Evolutionary conservation across 805 yeast species (phyloP), one percentile per base, ranked within the genome.

Genomic region (Suhomyces sp.): DNA sequence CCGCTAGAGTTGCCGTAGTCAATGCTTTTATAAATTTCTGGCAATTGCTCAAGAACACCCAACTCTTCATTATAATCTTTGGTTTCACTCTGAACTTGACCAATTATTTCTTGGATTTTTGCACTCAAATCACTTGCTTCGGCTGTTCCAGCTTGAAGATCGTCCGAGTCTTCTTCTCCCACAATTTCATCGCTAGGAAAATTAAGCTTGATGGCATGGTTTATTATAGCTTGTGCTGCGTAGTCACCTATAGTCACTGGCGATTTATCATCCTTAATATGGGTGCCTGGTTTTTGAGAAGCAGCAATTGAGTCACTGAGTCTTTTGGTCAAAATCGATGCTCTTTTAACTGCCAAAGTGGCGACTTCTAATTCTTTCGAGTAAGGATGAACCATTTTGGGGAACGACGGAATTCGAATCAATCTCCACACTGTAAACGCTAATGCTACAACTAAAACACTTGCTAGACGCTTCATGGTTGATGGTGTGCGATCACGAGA

Each of bases 221-320:
- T 93, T 52, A 94, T 84, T 44, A 93, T 82, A 0, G 97, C 97
- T 64, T 94, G 99, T 0, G 97, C 92, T 3, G 96, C 97, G 65
- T 87, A 94, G 67, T 94, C 99, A 15, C 98, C 99, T 51, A 89
- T 76, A 1, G 99, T 94, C 13, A 94, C 99, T 1, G 99, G 99
- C 1, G 97, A 89, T 55, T 84, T 83, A 67, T 93, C 99, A 40
- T 81, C 79, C 66, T 94, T 94, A 54, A 90, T 85, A 51, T 90
- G 80, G 45, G 89, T 76, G 5, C 78, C 78, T 21, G 87, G 55
- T 71, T 76, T 53, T 69, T 68, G 56, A 62, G 80, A 64, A 65
- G 72, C 58, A 62, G 76, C 58, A 74, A 79, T 60, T 66, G 79
- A 59, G 78, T 85, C 86, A 67, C 82, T 84, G 54, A 82, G 81